phyloP scores from a whole-genome alignment of 345 rosid species.

The Salix caprea region DNA sequence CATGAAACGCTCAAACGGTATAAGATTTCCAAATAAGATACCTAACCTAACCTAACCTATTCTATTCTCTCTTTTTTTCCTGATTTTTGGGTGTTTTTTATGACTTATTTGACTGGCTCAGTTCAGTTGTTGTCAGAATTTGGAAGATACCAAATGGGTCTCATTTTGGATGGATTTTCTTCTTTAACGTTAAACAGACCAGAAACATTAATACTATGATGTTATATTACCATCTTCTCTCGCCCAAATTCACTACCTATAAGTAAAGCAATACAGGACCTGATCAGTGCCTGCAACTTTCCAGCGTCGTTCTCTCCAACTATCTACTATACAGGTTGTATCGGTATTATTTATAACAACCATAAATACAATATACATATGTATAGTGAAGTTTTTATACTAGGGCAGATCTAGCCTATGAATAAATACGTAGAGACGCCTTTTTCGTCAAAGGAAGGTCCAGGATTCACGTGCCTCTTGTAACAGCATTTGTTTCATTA shows the following conservation, averaged over 20 bases:
- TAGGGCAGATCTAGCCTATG: constrained; percentile 1
- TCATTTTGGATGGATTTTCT: background rate
- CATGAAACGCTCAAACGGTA: background rate
- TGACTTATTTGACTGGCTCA: background rate
- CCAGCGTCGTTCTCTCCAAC: background rate
- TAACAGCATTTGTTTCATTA: constrained; percentile 30
- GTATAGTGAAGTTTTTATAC: background rate
- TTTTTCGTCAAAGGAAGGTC: constrained; percentile 28
- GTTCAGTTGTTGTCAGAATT: background rate
- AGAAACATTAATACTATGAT: background rate
- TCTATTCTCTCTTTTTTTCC: background rate
- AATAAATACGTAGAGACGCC: background rate
- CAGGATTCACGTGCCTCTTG: constrained; percentile 42
- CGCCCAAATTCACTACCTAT: background rate
- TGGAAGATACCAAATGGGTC: background rate
- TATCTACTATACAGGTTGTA: background rate
- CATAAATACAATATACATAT: background rate
- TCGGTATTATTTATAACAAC: background rate
- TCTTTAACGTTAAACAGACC: background rate
- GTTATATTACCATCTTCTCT: background rate
- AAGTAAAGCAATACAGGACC: background rate
- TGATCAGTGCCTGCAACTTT: background rate
- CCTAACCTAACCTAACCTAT: background rate
- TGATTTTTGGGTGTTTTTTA: too few relatives aligned
- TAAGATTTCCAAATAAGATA: background rate